A percentile compares a stretch with the other conserved stretches of the same genome.
phyloP scores from a whole-genome alignment of 2,329 filamentous ascomycete genomes.

The Verticillium dahliae region DNA sequence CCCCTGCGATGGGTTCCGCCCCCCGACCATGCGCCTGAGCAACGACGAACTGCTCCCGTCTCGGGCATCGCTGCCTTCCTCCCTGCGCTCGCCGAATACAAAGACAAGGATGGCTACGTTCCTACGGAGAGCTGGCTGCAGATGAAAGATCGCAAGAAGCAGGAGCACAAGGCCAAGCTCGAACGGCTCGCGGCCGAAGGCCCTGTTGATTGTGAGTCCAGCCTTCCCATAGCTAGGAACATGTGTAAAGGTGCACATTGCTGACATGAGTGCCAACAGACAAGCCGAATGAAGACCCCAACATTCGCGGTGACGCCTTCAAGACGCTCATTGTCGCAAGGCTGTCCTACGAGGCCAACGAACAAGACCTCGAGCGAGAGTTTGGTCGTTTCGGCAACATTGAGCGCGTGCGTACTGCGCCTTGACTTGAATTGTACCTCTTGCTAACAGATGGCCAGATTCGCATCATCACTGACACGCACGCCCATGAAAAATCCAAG shows the following conservation, averaged over 20 bases:
- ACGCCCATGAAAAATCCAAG: constrained; percentile 60
- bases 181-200: constrained; percentile 58
- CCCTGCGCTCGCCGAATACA: constrained; percentile 67
- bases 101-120: constrained; percentile 67
- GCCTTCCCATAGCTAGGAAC: not conserved
- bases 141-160: constrained; percentile 73
- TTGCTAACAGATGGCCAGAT: constrained; percentile 51
- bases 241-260: not conserved
- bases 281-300: constrained; percentile 76
- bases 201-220: constrained; percentile 41
- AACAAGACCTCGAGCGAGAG: constrained; percentile 85
- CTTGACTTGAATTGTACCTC: not conserved
- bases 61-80: constrained; percentile 70
- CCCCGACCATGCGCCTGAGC: constrained; percentile 73
- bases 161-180: constrained; percentile 67
- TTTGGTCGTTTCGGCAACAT: constrained; percentile 92
- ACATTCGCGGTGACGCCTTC: constrained; percentile 88
- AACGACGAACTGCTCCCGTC: constrained; percentile 69
- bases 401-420: constrained; percentile 61
- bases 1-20: constrained; percentile 85
- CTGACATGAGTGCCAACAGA: constrained; percentile 38
- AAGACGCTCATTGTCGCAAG: constrained; percentile 91
- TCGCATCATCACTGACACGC: constrained; percentile 75
- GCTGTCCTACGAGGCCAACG: constrained; percentile 81
- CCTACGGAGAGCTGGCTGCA: constrained; percentile 93